phyloP scores from a whole-genome alignment of 495 filamentous ascomycete species.

The Talaromyces stipitatus region DNA sequence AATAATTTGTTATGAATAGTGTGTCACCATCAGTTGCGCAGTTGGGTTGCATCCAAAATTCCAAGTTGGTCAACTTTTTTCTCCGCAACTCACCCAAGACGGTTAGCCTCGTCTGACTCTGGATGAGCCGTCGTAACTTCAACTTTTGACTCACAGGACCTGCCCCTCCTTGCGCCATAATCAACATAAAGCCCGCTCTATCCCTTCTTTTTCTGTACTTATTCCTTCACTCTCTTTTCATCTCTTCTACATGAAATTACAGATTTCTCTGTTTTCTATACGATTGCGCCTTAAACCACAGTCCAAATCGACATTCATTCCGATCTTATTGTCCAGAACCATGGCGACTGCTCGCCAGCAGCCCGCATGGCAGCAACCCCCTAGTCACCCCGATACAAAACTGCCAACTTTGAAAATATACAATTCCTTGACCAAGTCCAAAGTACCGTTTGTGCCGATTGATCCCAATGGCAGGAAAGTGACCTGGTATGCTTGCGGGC shows the following conservation, averaged over 20 bases:
- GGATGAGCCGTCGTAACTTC: neutral
- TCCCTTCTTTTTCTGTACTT: neutral
- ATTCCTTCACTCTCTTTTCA: neutral
- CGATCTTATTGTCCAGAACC: slow-evolving; percentile 2
- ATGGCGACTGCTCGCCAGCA: slow-evolving; percentile 35
- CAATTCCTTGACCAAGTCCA: slow-evolving; percentile 69
- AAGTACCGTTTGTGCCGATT: slow-evolving; percentile 69
- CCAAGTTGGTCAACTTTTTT: neutral
- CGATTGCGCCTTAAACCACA: neutral
- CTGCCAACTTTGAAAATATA: slow-evolving; percentile 44
- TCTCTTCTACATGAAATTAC: slow-evolving; percentile 1
- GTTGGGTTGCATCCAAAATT: neutral
- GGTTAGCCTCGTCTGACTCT: neutral
- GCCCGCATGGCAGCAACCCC: slow-evolving; percentile 42
- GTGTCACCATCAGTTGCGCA: neutral
- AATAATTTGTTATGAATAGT: neutral
- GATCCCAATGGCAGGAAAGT: slow-evolving; percentile 59
- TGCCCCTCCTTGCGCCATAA: neutral
- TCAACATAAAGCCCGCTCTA: neutral
- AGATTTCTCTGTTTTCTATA: neutral
- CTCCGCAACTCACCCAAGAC: neutral
- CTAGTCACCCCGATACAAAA: slow-evolving; percentile 17
- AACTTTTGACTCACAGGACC: neutral
- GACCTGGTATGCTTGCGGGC: slow-evolving; percentile 86
- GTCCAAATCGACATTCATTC: neutral